phyloP scores from a whole-genome alignment of 768 basidiomycete species.

The Sutorius australiensis region DNA sequence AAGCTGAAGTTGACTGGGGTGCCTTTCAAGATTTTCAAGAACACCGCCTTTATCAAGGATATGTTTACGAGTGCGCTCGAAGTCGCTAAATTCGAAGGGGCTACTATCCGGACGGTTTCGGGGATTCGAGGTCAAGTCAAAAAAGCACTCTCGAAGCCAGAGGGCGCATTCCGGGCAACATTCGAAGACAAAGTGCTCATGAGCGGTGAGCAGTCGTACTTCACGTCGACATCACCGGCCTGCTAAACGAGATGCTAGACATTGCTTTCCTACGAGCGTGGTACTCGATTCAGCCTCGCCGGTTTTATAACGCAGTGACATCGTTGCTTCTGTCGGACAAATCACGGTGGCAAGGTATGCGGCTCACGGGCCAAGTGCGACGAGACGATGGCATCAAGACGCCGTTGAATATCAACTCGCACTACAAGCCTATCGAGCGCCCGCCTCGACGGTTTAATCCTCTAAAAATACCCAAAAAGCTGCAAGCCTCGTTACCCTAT shows the following conservation, averaged over 20 bases:
- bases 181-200: slow-evolving; percentile 97
- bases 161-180: slow-evolving; percentile 92
- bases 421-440: slow-evolving; percentile 81
- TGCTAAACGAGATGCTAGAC: slow-evolving; percentile 45
- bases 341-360: slow-evolving; percentile 88
- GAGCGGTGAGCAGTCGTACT: slow-evolving; percentile 66
- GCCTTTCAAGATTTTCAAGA: slow-evolving; percentile 98
- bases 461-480: slow-evolving; percentile 79
- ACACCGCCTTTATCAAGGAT: slow-evolving; percentile 95
- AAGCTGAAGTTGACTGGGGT: slow-evolving; percentile 95
- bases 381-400: slow-evolving; percentile 83
- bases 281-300: slow-evolving; percentile 93
- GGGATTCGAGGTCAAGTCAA: slow-evolving; percentile 97
- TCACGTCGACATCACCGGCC: not conserved
- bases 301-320: slow-evolving; percentile 95
- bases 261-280: slow-evolving; percentile 94
- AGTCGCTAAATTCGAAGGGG: slow-evolving; percentile 98
- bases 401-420: slow-evolving; percentile 77
- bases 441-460: slow-evolving; percentile 85
- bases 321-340: slow-evolving; percentile 85
- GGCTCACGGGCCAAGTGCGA: slow-evolving; percentile 89
- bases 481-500: slow-evolving; percentile 89
- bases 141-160: slow-evolving; percentile 91
- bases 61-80: slow-evolving; percentile 95
- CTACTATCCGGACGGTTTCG: slow-evolving; percentile 92